Percentiles rank a stretch among this genome's conserved stretches.
These are phyloP conservation scores for Oemleria cerasiformis DNA, from an alignment of 306 rosid genomes.

Conservation along the genomic window DNA sequence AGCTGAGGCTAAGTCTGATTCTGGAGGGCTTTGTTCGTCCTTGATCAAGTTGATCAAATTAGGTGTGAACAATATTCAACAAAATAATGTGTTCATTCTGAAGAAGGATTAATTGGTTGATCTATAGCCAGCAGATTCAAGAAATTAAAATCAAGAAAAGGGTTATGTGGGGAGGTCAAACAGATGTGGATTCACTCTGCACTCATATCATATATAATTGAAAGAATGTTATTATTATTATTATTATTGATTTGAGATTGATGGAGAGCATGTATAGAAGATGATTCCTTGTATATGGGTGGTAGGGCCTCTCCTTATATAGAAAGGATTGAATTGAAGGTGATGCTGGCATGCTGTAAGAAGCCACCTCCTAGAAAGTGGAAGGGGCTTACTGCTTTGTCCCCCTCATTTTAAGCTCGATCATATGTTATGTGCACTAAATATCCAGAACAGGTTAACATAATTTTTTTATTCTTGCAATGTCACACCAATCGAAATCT, in stretches of 20 bases:
- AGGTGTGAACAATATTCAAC: no score
- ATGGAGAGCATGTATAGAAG: background rate
- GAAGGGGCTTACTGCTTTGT: background rate
- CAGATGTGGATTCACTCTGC: no score
- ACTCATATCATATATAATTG: background rate
- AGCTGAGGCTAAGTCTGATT: no score
- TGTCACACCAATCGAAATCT: background rate
- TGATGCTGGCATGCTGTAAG: conserved; percentile 12
- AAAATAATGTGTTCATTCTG: no score
- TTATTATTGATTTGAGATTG: no score
- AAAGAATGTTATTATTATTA: background rate
- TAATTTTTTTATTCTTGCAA: background rate
- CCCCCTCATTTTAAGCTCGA: conserved; percentile 1
- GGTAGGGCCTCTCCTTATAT: background rate
- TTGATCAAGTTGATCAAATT: no score
- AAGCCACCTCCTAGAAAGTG: background rate
- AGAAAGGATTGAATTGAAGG: background rate
- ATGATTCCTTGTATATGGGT: conserved; percentile 4
- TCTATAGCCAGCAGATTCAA: no score
- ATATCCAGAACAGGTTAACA: background rate
- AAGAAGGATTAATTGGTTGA: no score
- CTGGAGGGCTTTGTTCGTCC: no score
- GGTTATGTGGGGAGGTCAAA: no score
- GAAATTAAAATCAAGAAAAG: no score
- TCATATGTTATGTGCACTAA: background rate